A percentile compares a stretch with the other conserved stretches of the same genome.
Conservation (phyloP, 208 protist species). For the Acanthamoeba triangularis region DNA sequence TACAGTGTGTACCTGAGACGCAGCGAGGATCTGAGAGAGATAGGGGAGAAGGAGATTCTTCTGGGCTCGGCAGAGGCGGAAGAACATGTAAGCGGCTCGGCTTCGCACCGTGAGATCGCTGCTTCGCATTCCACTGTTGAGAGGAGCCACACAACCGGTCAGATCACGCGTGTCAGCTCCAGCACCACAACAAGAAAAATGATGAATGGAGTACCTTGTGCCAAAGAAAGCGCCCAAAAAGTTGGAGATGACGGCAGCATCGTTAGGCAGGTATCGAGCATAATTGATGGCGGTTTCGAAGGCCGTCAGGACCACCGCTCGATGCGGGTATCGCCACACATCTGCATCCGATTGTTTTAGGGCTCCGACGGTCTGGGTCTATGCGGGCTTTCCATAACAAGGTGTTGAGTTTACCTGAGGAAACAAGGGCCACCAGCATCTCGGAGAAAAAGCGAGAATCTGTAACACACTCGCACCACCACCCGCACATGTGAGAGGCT, state of each 20-base stretch:
- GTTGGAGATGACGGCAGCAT: background rate
- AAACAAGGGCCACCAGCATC: conserved; percentile 6
- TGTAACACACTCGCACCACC: background rate
- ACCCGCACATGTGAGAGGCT: background rate
- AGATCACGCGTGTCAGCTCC: background rate
- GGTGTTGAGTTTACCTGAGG: background rate
- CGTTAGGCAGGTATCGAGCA: conserved; percentile 30
- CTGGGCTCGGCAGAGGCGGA: background rate
- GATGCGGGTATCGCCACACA: conserved; percentile 57
- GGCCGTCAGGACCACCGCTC: conserved; percentile 37
- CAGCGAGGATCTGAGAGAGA: conserved; percentile 9
- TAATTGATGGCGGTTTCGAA: conserved; percentile 38
- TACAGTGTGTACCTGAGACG: background rate
- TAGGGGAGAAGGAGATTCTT: conserved; percentile 54
- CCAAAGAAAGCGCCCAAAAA: conserved; percentile 48
- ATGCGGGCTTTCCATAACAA: background rate
- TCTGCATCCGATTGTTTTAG: background rate
- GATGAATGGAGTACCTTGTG: background rate
- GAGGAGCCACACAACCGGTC: background rate
- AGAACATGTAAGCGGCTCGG: conserved; percentile 55
- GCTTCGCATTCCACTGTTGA: conserved; percentile 27
- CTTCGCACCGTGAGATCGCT: conserved; percentile 23
- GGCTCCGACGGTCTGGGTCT: no score
- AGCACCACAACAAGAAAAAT: background rate
- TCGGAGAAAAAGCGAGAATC: conserved; percentile 42